Percentiles rank a stretch among this genome's conserved stretches.
These are phyloP conservation scores for Cicer yamashitae DNA, from an alignment of 306 rosid genomes.

Conservation along the genomic window DNA sequence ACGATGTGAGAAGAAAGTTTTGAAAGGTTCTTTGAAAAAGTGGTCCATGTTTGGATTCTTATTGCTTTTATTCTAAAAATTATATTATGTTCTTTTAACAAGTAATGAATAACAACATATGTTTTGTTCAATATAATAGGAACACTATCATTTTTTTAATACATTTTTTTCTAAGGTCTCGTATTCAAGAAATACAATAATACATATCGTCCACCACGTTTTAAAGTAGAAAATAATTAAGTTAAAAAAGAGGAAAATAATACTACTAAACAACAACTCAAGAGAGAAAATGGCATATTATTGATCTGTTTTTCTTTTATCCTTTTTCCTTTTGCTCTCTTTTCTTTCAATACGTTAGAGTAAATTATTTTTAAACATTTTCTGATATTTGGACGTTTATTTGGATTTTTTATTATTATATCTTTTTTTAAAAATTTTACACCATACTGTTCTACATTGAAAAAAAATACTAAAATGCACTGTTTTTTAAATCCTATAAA, in stretches of 20 bases:
- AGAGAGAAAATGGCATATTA: background rate
- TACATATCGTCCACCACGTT: conserved; percentile 12
- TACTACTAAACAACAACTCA: conserved; percentile 29
- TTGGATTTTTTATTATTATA: no score
- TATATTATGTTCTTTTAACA: background rate
- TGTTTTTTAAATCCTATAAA: no score
- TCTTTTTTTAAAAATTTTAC: no score
- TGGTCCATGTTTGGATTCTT: conserved; percentile 1
- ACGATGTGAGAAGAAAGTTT: background rate
- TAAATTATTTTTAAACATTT: background rate
- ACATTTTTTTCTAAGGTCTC: background rate
- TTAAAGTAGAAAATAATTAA: background rate
- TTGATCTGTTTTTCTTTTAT: conserved; percentile 24
- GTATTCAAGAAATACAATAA: conserved; percentile 3
- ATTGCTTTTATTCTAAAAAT: background rate
- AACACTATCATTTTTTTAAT: conserved; percentile 9
- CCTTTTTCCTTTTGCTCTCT: conserved; percentile 6
- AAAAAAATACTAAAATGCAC: no score
- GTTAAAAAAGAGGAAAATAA: conserved; percentile 18
- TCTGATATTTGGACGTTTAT: background rate
- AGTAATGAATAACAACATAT: conserved; percentile 1
- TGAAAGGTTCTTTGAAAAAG: background rate
- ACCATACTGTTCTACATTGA: no score
- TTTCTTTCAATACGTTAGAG: background rate
- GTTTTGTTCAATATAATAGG: background rate